Conservation (phyloP, 2,329 filamentous ascomycete genomes). For the Aspergillus eucalypticola region DNA sequence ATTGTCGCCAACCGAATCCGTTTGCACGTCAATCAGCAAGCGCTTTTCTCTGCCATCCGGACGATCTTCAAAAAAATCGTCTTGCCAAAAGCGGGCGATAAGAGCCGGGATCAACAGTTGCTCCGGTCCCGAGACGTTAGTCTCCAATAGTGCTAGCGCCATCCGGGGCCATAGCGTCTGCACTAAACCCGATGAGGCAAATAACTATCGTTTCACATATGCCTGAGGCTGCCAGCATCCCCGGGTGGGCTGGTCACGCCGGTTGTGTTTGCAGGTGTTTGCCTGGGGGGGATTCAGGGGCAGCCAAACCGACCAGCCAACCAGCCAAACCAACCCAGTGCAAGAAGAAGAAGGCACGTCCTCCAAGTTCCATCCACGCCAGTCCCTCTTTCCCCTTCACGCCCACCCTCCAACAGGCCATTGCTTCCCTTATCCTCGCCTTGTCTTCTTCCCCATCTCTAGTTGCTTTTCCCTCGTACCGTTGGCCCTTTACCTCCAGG, state of each 20-base stretch:
- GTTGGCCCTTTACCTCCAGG: slow-evolving; percentile 1
- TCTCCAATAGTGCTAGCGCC: slow-evolving; percentile 29
- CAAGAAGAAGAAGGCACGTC: slow-evolving; percentile 22
- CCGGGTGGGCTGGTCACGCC: slow-evolving; percentile 12
- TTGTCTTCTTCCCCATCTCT: background rate
- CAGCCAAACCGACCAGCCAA: slow-evolving; percentile 19
- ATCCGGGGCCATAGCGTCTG: slow-evolving; percentile 24
- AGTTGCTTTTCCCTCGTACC: slow-evolving; percentile 8
- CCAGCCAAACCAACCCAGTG: slow-evolving; percentile 19
- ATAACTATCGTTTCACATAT: background rate
- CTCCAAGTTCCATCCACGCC: slow-evolving; percentile 14
- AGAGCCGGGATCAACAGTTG: slow-evolving; percentile 28
- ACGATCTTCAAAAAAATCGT: slow-evolving; percentile 24
- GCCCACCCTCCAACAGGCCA: slow-evolving; percentile 11
- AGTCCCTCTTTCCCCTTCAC: slow-evolving; percentile 17
- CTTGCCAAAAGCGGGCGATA: slow-evolving; percentile 27
- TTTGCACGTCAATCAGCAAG: slow-evolving; percentile 22
- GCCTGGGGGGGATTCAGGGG: slow-evolving; percentile 35
- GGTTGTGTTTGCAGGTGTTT: slow-evolving; percentile 17
- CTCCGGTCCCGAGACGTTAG: slow-evolving; percentile 31
- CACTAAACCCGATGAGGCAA: background rate
- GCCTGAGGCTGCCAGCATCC: background rate
- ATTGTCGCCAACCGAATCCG: slow-evolving; percentile 53
- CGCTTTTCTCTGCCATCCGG: slow-evolving; percentile 9
- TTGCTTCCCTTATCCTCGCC: slow-evolving; percentile 10